phyloP scores from a whole-genome alignment of 2,329 filamentous ascomycete species.

The Aspergillus flavus region DNA sequence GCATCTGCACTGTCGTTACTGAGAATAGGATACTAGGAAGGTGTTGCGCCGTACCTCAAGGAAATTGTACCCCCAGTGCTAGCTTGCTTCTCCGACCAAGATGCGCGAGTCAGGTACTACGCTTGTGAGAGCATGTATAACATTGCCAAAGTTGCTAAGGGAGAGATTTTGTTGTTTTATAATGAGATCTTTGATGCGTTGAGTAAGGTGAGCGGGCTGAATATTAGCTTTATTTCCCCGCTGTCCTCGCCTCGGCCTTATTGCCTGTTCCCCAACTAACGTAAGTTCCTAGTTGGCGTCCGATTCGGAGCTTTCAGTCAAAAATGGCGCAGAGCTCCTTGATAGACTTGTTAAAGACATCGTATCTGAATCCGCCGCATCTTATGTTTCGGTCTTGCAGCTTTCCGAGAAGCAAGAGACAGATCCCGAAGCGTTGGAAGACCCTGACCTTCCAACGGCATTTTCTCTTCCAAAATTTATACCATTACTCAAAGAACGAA shows the following conservation, averaged over 20 bases:
- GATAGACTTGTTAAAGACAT: slow-evolving; percentile 96
- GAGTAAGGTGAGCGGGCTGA: slow-evolving; percentile 74
- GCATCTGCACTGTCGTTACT: slow-evolving; percentile 1
- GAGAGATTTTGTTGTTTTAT: slow-evolving; percentile 95
- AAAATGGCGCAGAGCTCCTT: slow-evolving; percentile 93
- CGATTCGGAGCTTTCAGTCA: slow-evolving; percentile 94
- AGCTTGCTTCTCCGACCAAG: slow-evolving; percentile 96
- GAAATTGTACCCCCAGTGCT: slow-evolving; percentile 95
- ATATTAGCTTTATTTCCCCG: neutral
- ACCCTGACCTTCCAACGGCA: slow-evolving; percentile 70
- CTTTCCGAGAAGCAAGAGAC: slow-evolving; percentile 53
- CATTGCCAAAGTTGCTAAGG: slow-evolving; percentile 98
- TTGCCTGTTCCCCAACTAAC: slow-evolving; percentile 16
- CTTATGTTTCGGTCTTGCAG: slow-evolving; percentile 88
- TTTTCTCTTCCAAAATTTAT: slow-evolving; percentile 93
- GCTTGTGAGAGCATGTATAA: slow-evolving; percentile 99
- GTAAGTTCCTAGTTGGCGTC: slow-evolving; percentile 71
- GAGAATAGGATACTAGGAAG: slow-evolving; percentile 55
- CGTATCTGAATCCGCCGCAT: slow-evolving; percentile 89
- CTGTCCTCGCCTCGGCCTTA: neutral
- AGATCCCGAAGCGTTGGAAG: slow-evolving; percentile 43
- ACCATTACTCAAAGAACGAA: slow-evolving; percentile 88
- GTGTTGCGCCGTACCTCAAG: slow-evolving; percentile 86
- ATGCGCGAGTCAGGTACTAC: slow-evolving; percentile 96
- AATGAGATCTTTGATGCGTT: slow-evolving; percentile 98